These are phyloP conservation scores for Xylaria digitata DNA, from an alignment of 2,329 filamentous ascomycete genomes.

Conservation along the genomic window DNA sequence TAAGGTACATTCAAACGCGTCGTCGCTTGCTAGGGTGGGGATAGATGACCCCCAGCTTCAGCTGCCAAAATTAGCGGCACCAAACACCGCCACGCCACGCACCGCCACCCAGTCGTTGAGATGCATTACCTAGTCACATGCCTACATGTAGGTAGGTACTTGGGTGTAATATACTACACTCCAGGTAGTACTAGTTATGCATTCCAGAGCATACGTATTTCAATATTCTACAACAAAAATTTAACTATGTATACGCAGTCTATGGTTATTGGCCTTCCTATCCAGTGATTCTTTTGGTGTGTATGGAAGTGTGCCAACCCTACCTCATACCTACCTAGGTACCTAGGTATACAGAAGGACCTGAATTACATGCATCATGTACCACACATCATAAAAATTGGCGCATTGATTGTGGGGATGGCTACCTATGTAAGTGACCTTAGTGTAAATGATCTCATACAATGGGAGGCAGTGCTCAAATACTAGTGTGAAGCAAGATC, in stretches of 20 bases:
- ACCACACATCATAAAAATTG: neutral
- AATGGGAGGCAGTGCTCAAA: neutral
- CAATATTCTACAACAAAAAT: too few relatives aligned
- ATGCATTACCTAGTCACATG: too few relatives aligned
- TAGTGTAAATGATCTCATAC: neutral
- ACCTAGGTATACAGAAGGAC: neutral
- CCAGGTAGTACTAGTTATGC: too few relatives aligned
- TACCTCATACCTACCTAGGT: too few relatives aligned
- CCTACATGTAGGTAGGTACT: neutral
- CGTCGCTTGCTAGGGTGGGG: slow-evolving; percentile 31
- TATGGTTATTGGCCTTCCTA: too few relatives aligned
- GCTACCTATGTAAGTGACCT: too few relatives aligned
- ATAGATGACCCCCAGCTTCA: neutral
- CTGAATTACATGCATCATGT: slow-evolving; percentile 1
- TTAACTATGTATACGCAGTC: too few relatives aligned
- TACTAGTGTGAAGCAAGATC: neutral
- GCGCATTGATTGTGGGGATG: neutral
- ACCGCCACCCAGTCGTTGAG: neutral
- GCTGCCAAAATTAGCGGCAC: slow-evolving; percentile 3
- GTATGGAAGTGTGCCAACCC: too few relatives aligned
- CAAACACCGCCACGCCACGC: too few relatives aligned
- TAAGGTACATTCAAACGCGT: slow-evolving; percentile 24
- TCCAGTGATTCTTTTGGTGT: too few relatives aligned
- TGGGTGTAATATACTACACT: too few relatives aligned
- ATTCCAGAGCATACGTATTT: too few relatives aligned